A percentile compares a stretch with the other conserved stretches of the same genome.
Evolutionary conservation across 805 yeast species (phyloP).

Genomic region (Kodamaea fukazawae): DNA sequence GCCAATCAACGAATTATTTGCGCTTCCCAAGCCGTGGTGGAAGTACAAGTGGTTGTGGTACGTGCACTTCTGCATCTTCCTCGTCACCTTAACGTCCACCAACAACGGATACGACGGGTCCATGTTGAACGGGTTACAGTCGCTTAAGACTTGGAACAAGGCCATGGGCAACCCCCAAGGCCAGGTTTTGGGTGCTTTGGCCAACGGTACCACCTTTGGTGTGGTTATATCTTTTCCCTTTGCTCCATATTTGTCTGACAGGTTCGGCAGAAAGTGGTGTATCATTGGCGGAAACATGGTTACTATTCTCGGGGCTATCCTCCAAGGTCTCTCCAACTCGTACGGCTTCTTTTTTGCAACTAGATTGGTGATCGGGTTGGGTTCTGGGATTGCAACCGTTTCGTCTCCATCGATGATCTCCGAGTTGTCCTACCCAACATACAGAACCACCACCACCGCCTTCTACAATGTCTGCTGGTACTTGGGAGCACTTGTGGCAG

Average conservation of each 20-base stretch:
- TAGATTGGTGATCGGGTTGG: conserved; percentile 50
- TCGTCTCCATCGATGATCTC: conserved; percentile 49
- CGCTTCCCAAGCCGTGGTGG: conserved; percentile 25
- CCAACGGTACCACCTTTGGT: conserved; percentile 34
- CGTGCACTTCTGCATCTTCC: conserved; percentile 37
- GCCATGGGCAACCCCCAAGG: conserved; percentile 29
- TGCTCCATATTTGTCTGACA: conserved; percentile 33
- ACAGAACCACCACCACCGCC: conserved; percentile 26
- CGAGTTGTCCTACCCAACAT: conserved; percentile 48
- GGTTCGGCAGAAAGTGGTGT: conserved; percentile 38
- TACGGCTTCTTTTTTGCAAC: conserved; percentile 41
- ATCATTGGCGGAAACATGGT: conserved; percentile 25
- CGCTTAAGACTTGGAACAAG: conserved; percentile 39
- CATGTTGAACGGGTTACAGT: conserved; percentile 50
- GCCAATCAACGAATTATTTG: not conserved
- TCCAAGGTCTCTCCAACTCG: conserved; percentile 36
- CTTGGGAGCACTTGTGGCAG: conserved; percentile 51
- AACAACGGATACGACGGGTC: conserved; percentile 31
- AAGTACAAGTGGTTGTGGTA: conserved; percentile 35
- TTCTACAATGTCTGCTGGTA: conserved; percentile 52
- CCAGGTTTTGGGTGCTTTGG: conserved; percentile 21
- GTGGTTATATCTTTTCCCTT: conserved; percentile 26
- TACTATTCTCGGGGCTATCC: conserved; percentile 32
- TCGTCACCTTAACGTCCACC: conserved; percentile 46
- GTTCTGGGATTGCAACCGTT: conserved; percentile 40